Base-by-base conservation (phyloP, 257 asterid genomes). In the Henckelia pumila region DNA sequence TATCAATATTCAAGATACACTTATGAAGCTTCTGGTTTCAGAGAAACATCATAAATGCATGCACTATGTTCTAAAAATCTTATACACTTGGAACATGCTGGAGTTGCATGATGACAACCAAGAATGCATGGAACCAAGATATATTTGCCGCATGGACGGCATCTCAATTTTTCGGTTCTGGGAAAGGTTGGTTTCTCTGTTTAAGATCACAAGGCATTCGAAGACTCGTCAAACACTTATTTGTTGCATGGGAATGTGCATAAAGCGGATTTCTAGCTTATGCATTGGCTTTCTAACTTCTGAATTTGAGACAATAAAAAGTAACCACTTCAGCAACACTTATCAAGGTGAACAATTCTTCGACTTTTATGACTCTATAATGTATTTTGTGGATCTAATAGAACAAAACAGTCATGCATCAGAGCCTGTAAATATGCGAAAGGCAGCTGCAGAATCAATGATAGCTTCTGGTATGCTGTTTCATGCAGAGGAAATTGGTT, bases 231-330 rank as follows among this genome's bases (percentile, higher is more conserved):
- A 85, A 71, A 68, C 78, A 14, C 95, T 93, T 57, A 73, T 93
- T 69, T 87, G 96, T 83, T 90, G 96, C 83, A 81, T 93, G 88
- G 99, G 97, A n/a, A 59, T 93, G 74, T 93, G 95, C 63, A 76
- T 78, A 69, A 88, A 82, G 79, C 85, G 74, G 63, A 77, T 88
- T 35, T 75, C 86, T 16, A 72, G 33, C 77, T 59, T 84, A 58
- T 81, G 73, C 9, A 70, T 76, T 79, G 74, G 78, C 74, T 70
- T 75, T 67, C 30, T 84, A 65, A 75, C 80, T 59, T 70, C 80
- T 19, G 79, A 72, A 60, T 63, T 59, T 40, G 72, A 71, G 52
- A 70, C 60, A 70, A 64, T 53, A 47, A 68, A 67, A 67, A 53
- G 44, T 53, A 76, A 64, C 26, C 78, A 69, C 49, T 65, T 71